phyloP scores from a whole-genome alignment of 1,139 yeast genomes.

The Geotrichum histeridarum region DNA sequence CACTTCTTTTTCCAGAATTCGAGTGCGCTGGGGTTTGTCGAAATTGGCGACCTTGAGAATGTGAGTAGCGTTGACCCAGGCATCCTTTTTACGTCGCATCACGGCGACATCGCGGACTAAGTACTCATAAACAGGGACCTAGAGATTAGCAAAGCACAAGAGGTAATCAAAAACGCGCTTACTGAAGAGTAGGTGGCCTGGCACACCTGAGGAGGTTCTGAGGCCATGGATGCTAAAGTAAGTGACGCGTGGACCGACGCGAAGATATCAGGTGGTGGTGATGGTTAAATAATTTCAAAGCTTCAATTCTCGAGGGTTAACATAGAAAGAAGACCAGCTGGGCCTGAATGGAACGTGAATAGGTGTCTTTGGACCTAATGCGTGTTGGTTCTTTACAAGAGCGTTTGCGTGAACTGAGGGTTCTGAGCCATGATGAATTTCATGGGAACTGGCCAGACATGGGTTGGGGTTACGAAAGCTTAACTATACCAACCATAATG shows the following conservation, averaged over 20 bases:
- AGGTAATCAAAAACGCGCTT: conserved; percentile 4
- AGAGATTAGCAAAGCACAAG: not conserved
- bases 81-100: conserved; percentile 86
- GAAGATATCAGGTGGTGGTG: not conserved
- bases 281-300: not conserved
- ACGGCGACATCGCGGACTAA: conserved; percentile 77
- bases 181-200: conserved; percentile 20
- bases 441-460: no score
- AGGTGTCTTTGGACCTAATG: no score
- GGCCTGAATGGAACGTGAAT: no score
- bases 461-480: no score
- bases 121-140: conserved; percentile 84
- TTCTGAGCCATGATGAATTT: no score
- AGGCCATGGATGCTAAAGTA: not conserved
- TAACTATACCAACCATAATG: no score
- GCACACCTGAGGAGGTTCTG: conserved; percentile 17
- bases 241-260: not conserved
- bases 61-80: conserved; percentile 98
- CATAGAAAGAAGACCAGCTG: no score
- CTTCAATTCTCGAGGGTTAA: no score
- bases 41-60: conserved; percentile 89
- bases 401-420: no score
- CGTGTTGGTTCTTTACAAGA: no score
- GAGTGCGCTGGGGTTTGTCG: conserved; percentile 89
- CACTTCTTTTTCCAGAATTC: conserved; percentile 86